Conservation (phyloP, 805 yeast species). For the Saccharomycopsis sp. region DNA sequence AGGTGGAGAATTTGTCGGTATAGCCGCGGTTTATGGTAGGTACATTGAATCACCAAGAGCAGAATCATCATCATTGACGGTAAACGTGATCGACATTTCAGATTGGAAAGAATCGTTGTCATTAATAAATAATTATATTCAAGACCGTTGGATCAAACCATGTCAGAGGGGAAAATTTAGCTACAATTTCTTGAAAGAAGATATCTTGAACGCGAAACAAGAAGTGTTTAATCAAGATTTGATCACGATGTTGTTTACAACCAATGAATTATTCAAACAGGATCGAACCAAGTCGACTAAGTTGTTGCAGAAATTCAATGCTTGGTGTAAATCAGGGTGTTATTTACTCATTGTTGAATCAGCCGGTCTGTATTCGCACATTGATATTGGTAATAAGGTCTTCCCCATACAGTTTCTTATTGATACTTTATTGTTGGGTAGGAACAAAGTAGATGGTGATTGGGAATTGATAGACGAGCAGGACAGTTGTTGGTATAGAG, state of each 20-base stretch:
- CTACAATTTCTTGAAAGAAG: slow-evolving; percentile 30
- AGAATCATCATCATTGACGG: slow-evolving; percentile 27
- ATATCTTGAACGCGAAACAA: slow-evolving; percentile 31
- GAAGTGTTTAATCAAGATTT: slow-evolving; percentile 33
- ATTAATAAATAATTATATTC: slow-evolving; percentile 36
- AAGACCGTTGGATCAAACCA: neutral
- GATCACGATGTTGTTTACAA: slow-evolving; percentile 74
- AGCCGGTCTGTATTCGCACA: slow-evolving; percentile 85
- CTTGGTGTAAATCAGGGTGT: slow-evolving; percentile 48
- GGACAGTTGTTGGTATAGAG: slow-evolving; percentile 80
- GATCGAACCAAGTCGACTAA: slow-evolving; percentile 54
- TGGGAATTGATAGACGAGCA: slow-evolving; percentile 63
- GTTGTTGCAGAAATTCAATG: slow-evolving; percentile 47
- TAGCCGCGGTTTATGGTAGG: slow-evolving; percentile 50
- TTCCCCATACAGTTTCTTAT: slow-evolving; percentile 80
- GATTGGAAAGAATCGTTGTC: slow-evolving; percentile 59
- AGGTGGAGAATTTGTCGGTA: slow-evolving; percentile 65
- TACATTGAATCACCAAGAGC: slow-evolving; percentile 24
- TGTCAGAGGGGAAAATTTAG: slow-evolving; percentile 29
- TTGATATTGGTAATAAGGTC: slow-evolving; percentile 59
- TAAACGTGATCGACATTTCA: slow-evolving; percentile 68
- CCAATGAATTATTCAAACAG: slow-evolving; percentile 77
- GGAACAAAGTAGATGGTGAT: slow-evolving; percentile 31
- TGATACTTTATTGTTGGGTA: slow-evolving; percentile 61
- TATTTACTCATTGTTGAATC: slow-evolving; percentile 68